Percentiles rank a stretch among this genome's conserved stretches.
Conservation (phyloP, 2,329 filamentous ascomycete species). For the Onygenales sp. region DNA sequence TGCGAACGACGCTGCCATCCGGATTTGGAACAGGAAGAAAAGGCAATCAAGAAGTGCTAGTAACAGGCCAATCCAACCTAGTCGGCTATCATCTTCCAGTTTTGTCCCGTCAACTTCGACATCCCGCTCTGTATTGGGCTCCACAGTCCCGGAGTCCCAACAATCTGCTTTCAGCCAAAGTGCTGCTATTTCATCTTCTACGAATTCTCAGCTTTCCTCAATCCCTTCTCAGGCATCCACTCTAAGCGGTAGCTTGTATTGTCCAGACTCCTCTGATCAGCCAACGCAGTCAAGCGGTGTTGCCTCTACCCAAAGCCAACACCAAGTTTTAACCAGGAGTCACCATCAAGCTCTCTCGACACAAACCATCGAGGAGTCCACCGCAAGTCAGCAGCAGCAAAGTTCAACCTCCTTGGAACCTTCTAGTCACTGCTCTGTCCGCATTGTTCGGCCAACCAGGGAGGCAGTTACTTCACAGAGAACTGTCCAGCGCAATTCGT, state of each 20-base stretch:
- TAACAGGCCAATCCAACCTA: conserved; percentile 5
- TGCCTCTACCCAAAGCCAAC: conserved; percentile 2
- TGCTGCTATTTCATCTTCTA: conserved; percentile 1
- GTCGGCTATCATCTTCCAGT: background rate
- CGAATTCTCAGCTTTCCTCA: background rate
- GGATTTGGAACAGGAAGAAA: conserved; percentile 20
- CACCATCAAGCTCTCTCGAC: background rate
- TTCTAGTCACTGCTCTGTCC: background rate
- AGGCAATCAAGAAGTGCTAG: conserved; percentile 10
- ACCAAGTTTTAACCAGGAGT: background rate
- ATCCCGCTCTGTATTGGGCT: conserved; percentile 5
- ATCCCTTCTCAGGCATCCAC: conserved; percentile 2
- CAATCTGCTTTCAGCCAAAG: conserved; percentile 2
- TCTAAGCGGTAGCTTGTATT: conserved; percentile 7
- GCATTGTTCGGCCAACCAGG: background rate
- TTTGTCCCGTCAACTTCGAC: background rate
- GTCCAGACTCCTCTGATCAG: conserved; percentile 1
- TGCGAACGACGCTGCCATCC: conserved; percentile 22
- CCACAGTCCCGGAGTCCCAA: conserved; percentile 2
- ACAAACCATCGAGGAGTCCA: background rate
- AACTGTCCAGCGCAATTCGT: background rate
- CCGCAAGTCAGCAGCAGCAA: background rate
- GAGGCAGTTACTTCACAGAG: background rate
- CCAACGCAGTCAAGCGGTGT: conserved; percentile 2
- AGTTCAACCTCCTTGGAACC: background rate